Conservation (phyloP, 1,284 basidiomycete species). For the Waitea zeae region DNA sequence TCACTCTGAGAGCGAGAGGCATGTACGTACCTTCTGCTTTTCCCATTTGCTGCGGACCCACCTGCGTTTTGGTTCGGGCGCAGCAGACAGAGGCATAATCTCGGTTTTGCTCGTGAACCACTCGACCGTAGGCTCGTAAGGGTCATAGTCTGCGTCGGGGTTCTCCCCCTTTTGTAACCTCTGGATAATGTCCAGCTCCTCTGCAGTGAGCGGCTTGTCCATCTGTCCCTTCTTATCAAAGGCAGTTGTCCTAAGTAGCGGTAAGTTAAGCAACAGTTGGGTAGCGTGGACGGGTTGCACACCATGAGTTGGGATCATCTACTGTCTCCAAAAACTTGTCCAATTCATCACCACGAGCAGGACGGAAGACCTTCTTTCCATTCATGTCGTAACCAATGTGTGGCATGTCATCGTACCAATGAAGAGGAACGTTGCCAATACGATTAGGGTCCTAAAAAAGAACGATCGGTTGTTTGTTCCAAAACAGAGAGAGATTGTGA, state of each 20-base stretch:
- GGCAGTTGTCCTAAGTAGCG: slow-evolving; percentile 60
- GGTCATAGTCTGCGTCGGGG: slow-evolving; percentile 80
- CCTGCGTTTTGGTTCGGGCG: slow-evolving; percentile 90
- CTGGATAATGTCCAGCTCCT: slow-evolving; percentile 92
- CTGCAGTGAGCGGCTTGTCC: slow-evolving; percentile 76
- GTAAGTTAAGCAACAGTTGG: too few relatives aligned
- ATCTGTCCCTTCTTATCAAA: slow-evolving; percentile 82
- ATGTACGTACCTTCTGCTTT: slow-evolving; percentile 84
- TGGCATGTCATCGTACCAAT: slow-evolving; percentile 99
- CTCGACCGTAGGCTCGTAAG: slow-evolving; percentile 86
- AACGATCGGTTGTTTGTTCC: slow-evolving; percentile 6
- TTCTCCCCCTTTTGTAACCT: slow-evolving; percentile 83
- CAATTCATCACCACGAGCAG: slow-evolving; percentile 90
- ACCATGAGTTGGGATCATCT: slow-evolving; percentile 88
- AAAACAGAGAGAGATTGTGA: slow-evolving; percentile 4
- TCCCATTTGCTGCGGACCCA: slow-evolving; percentile 99
- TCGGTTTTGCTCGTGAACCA: slow-evolving; percentile 98
- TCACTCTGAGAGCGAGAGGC: too few relatives aligned
- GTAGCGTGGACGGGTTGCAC: too few relatives aligned
- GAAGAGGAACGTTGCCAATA: slow-evolving; percentile 88
- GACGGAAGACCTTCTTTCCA: slow-evolving; percentile 87
- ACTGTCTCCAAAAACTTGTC: slow-evolving; percentile 94
- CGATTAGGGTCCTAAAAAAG: slow-evolving; percentile 69
- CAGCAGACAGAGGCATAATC: slow-evolving; percentile 80
- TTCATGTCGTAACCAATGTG: slow-evolving; percentile 96